These are phyloP conservation scores for Tetraselmis chui DNA, from an alignment of 139 green algal species.

Conservation along the genomic window DNA sequence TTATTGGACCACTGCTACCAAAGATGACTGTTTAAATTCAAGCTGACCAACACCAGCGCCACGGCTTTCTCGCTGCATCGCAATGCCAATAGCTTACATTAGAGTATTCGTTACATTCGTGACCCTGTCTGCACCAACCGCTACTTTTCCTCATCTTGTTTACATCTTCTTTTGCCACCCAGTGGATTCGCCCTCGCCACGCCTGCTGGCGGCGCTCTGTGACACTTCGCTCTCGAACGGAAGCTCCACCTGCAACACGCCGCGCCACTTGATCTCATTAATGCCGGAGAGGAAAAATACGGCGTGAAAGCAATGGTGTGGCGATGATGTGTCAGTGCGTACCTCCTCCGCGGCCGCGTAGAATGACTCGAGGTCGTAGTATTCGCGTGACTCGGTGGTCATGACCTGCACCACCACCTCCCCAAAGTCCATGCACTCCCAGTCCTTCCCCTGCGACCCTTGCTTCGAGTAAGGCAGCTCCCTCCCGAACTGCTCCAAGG, in stretches of 20 bases:
- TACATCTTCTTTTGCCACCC: not conserved
- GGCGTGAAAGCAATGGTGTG: too few species aligned
- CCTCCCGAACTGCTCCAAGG: slow-evolving; percentile 19
- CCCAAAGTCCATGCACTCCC: not conserved
- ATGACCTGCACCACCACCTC: not conserved
- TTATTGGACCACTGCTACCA: too few species aligned
- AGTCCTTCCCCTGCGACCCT: not conserved
- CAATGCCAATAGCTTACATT: too few species aligned
- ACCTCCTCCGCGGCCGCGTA: not conserved
- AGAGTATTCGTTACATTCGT: too few species aligned
- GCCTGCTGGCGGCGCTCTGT: not conserved
- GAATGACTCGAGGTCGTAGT: not conserved
- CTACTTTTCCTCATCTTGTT: too few species aligned
- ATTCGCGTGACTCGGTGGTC: not conserved
- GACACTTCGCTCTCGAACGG: not conserved
- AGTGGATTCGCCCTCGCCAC: not conserved
- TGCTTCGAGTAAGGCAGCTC: not conserved
- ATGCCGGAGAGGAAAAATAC: too few species aligned
- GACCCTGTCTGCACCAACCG: too few species aligned
- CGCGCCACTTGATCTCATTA: too few species aligned
- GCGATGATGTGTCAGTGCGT: too few species aligned
- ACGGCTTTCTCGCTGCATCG: too few species aligned
- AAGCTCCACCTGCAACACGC: not conserved
- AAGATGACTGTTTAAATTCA: too few species aligned
- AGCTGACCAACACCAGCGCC: too few species aligned